Evolutionary conservation across 345 rosid genomes (phyloP).

Genomic region (Mangifera indica): DNA sequence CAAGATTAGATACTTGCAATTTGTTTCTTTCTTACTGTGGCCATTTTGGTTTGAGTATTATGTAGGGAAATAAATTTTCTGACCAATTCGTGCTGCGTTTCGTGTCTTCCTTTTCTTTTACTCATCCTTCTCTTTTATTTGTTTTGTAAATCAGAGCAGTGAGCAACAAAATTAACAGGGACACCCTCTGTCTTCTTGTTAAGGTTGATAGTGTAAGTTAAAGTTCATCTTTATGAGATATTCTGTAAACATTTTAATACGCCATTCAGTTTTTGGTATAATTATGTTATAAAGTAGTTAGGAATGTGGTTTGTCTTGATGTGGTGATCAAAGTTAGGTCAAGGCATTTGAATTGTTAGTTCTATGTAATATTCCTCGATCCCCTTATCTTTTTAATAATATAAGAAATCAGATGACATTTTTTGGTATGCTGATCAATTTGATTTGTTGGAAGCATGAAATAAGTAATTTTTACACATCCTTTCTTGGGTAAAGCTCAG

Average conservation of each 20-base stretch:
- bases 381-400: not conserved
- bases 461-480: not conserved
- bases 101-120: not conserved
- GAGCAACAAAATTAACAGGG: slow-evolving; percentile 59
- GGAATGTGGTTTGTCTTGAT: not conserved
- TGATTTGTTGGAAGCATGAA: not conserved
- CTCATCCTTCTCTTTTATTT: slow-evolving; percentile 3
- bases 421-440: not conserved
- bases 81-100: not conserved
- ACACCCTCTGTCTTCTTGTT: slow-evolving; percentile 67
- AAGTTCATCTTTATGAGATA: slow-evolving; percentile 1
- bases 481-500: too few species aligned
- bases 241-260: not conserved
- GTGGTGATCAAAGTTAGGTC: not conserved
- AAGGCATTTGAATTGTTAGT: not conserved
- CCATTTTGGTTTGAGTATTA: slow-evolving; percentile 3
- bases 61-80: not conserved
- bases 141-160: slow-evolving; percentile 50
- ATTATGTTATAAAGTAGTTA: not conserved
- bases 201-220: slow-evolving; percentile 57
- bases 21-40: slow-evolving; percentile 3
- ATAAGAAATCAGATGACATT: not conserved
- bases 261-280: not conserved
- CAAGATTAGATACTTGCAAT: not conserved
- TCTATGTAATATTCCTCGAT: not conserved